Base-by-base conservation (phyloP, 2,329 filamentous ascomycete genomes). In the Hypoxylon sp. region DNA sequence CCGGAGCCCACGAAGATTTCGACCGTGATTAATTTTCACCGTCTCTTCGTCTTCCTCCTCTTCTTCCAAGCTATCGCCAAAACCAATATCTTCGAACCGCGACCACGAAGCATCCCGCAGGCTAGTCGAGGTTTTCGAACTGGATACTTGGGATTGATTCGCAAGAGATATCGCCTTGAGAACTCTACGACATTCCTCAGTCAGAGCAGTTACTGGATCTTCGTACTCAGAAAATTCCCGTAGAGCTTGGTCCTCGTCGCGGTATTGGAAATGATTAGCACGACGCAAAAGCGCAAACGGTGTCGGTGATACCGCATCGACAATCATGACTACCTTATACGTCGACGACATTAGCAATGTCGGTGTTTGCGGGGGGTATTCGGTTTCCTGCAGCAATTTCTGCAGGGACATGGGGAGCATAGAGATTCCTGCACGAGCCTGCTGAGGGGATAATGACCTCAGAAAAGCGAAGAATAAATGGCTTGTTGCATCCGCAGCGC, bases 381-480 rank as follows among this genome's bases (percentile, higher is more conserved):
- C 91, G 38, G 93, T 96, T 63, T 96, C 91, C 65, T 93, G 86
- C 25, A 97, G 80, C 8, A 99, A 79, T 61, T 93, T 89, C 73
- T 97, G 91, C 12, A 99, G 80, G 8, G 94, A 96, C 68, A 92
- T 88, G 6, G 94, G 94, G 11, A 99, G 81, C 59, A 88, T 82
- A 0, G 92, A 89, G 55, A 97, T 96, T 35, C 89, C 89, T 57
- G 84, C 89, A 42, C 88, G 77, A 20, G 84, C 82, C 57, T 86
- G 82, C 57, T 93, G 88, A n/a, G 94, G 93, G 1, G 91, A 86
- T 35, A 96, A 76, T 0, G 92, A 97, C 63, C 94, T 84, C 36
- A 99, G 83, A 69, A 97, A 99, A 47, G 94, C 94, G 69, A 99
- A 99, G 78, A 99, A 99, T 45, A 99, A 77, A 75, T 99, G 94